These are phyloP conservation scores for Boletus rubescentipes DNA, from an alignment of 768 basidiomycete genomes.

Conservation along the genomic window DNA sequence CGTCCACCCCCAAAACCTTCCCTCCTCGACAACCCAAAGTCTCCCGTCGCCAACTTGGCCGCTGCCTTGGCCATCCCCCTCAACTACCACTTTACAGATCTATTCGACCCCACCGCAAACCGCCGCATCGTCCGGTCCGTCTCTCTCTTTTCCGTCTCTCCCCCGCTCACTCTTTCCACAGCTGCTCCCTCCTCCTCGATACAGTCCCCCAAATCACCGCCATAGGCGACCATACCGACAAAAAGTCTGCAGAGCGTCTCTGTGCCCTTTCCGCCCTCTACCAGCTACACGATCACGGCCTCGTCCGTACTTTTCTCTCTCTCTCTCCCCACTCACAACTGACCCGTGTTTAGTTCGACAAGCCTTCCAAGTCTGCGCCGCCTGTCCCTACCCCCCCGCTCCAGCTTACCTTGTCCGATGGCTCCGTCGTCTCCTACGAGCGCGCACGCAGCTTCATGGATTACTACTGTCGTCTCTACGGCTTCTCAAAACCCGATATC, in stretches of 20 bases:
- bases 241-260: slow-evolving; percentile 69
- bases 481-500: slow-evolving; percentile 72
- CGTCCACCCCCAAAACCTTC: slow-evolving; percentile 27
- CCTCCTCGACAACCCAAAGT: slow-evolving; percentile 49
- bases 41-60: slow-evolving; percentile 47
- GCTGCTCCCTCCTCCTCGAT: slow-evolving; percentile 26
- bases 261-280: slow-evolving; percentile 73
- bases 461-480: slow-evolving; percentile 83
- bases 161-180: slow-evolving; percentile 11
- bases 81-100: slow-evolving; percentile 14
- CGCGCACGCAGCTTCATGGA: slow-evolving; percentile 90
- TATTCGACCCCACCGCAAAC: slow-evolving; percentile 13
- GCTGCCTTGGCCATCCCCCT: slow-evolving; percentile 10
- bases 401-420: slow-evolving; percentile 54
- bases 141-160: background rate
- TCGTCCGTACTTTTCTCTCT: slow-evolving; percentile 53
- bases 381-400: background rate
- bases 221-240: slow-evolving; percentile 57
- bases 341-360: slow-evolving; percentile 27
- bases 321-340: background rate
- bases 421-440: slow-evolving; percentile 61
- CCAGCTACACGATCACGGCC: slow-evolving; percentile 59
- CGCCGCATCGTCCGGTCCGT: slow-evolving; percentile 24
- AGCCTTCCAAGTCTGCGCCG: slow-evolving; percentile 20
- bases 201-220: slow-evolving; percentile 46